Conservation (phyloP, 176 grass and related monocot genomes). For the Hsuehochloa calcarea region DNA sequence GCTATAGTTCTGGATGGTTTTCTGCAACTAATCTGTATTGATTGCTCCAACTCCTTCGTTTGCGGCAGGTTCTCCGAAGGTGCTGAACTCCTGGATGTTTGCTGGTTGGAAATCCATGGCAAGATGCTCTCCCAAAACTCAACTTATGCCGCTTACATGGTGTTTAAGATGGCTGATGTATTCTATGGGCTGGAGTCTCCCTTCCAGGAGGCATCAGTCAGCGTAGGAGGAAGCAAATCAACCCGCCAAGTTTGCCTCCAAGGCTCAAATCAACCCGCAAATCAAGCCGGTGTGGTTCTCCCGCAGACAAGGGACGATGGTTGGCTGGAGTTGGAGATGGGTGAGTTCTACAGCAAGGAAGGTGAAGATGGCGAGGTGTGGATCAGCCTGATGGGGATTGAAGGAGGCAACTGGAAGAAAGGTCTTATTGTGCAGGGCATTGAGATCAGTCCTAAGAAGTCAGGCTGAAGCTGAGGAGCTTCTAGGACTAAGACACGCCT, state of each 20-base stretch:
- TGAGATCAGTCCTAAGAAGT: slow-evolving; percentile 53
- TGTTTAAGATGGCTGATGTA: slow-evolving; percentile 35
- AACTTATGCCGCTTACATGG: slow-evolving; percentile 37
- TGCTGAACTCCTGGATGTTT: slow-evolving; percentile 44
- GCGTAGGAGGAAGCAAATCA: neutral
- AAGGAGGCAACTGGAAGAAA: slow-evolving; percentile 41
- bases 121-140: slow-evolving; percentile 35
- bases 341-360: slow-evolving; percentile 37
- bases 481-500: neutral
- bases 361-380: slow-evolving; percentile 39
- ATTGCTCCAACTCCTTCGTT: no score
- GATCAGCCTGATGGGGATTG: slow-evolving; percentile 42
- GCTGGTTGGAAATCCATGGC: slow-evolving; percentile 62
- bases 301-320: slow-evolving; percentile 33
- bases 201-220: slow-evolving; percentile 7
- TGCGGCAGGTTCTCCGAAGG: slow-evolving; percentile 33
- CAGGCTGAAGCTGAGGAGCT: no score
- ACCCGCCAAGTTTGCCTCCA: neutral
- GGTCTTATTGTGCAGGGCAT: slow-evolving; percentile 68
- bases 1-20: no score
- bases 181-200: neutral
- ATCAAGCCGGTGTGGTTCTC: neutral
- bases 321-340: slow-evolving; percentile 69
- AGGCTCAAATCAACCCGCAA: no score
- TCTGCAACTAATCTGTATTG: no score